Percentiles rank a stretch among this genome's conserved stretches.
Evolutionary conservation across 106 monocot genomes (phyloP).

Genomic region (Allium cepa): DNA sequence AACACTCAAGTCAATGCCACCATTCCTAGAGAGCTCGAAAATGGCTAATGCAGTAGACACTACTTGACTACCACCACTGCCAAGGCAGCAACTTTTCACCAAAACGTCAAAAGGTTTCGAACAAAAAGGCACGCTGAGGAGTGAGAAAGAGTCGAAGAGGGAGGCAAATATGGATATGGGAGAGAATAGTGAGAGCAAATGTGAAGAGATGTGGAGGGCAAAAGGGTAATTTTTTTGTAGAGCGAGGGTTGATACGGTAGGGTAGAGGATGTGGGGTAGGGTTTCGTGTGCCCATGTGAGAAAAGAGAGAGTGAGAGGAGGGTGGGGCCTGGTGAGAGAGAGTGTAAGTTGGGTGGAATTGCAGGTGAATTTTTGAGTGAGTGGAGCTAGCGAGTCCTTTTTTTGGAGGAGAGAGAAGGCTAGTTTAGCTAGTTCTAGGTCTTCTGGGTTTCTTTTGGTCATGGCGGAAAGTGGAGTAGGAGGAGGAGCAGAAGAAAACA

Average conservation of each 20-base stretch:
- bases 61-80: slow-evolving; percentile 10
- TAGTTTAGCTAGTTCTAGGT: not conserved
- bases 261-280: slow-evolving; percentile 30
- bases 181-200: slow-evolving; percentile 21
- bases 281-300: no score
- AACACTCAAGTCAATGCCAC: slow-evolving; percentile 36
- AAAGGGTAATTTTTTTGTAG: slow-evolving; percentile 15
- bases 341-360: not conserved
- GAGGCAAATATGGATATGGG: slow-evolving; percentile 16
- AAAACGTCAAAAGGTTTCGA: slow-evolving; percentile 24
- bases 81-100: slow-evolving; percentile 48
- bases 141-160: slow-evolving; percentile 12
- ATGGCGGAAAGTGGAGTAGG: no score
- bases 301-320: not conserved
- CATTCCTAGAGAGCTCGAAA: slow-evolving; percentile 29
- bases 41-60: slow-evolving; percentile 26
- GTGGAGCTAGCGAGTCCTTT: not conserved
- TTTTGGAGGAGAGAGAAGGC: not conserved
- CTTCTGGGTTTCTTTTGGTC: no score
- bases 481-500: no score
- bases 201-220: slow-evolving; percentile 15
- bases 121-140: not conserved
- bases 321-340: not conserved
- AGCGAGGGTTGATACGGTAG: slow-evolving; percentile 9
- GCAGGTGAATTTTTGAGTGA: not conserved